Evolutionary conservation across 2,329 filamentous ascomycete species (phyloP), one percentile per base, ranked within the genome.

Genomic region (Pseudogymnoascus destructans): DNA sequence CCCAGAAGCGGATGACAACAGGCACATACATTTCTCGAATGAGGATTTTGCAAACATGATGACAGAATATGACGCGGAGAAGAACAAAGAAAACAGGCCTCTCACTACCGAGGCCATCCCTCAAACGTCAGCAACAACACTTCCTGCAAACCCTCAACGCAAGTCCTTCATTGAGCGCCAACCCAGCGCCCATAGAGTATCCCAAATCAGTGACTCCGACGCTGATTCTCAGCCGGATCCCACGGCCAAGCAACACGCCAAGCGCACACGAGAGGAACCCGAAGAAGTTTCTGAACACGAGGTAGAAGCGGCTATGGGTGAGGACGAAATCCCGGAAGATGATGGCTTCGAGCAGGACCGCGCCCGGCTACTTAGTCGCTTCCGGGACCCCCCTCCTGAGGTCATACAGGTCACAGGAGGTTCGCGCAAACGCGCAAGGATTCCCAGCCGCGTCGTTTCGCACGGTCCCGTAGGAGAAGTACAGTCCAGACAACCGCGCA

Each of bases 331-430:
- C n/a, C 66, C 66, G 8, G 71, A 71, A 52, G 73, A 75, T 7
- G 72, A 74, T 46, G 75, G 70, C 1, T 79, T 78, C 59, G 71
- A 76, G 36, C 66, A 66, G 2, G 69, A 72, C 55, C 65, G n/a
- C 64, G 5, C 72, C n/a, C n/a, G 4, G n/a, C 46, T 52, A 52
- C 46, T 25, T 17, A 11, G 9, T 30, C 46, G 46, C 23, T 6
- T 52, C n/a, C 46, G 46, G 1, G 25, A 52, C n/a, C 4, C 46
- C 3, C 46, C 46, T 11, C 46, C 46, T 30, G 25, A 52, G 25
- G 25, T 52, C 15, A 52, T 52, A 17, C 46, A 52, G n/a, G 8
- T 52, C 23, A 52, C 46, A 30, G 46, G 46, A 52, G 46, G 46
- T 52, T 8, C 46, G 13, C 23, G 46, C 46, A 52, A 52, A 19